Base-by-base conservation (phyloP, 2,329 filamentous ascomycete species). In the Aspergillus sp. region DNA sequence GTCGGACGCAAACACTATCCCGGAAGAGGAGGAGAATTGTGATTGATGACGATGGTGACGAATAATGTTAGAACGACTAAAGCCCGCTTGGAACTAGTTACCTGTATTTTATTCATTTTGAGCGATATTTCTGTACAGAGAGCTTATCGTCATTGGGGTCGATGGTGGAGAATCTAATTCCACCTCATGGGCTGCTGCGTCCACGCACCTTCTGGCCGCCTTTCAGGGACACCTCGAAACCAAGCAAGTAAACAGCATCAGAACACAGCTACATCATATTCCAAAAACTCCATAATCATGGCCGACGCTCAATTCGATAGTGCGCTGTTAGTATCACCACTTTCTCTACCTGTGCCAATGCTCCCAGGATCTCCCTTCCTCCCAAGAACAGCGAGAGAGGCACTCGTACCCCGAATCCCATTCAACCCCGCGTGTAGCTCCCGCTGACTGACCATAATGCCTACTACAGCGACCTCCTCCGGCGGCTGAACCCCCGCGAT, bases 401-500 rank as follows among this genome's bases (percentile, higher is more conserved):
- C 22, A 54, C 7, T 22, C 51, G 43, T 52, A 41, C 30, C 56
- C 43, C 31, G 31, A 61, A 54, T 43, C 43, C 38, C 55, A 28
- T 46, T 25, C 61, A 65, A 73, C 71, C 73, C 71, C 72, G 64
- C 68, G 54, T 63, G 43, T 46, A 54, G 56, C 59, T 63, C 46
- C 57, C 69, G 70, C 73, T 75, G 66, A 72, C 69, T 65, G 11
- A 71, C 57, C 61, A 70, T 54, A 61, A 62, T 47, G 57, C 47
- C 48, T 59, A 61, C 60, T 49, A 59, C 67, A 98, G 95, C 74
- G 95, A 99, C 84, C 93, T 99, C 76, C 94, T 99, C 80, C 94
- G 95, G 72, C 95, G 95, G 67, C 90, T 99, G 65, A 96, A 97
- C 82, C 95, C 95, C 48, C 96, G 96, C 77, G 88, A 95, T 80